These are phyloP conservation scores for Eucalyptus erythrocorys DNA, from an alignment of 345 rosid genomes.

Conservation along the genomic window DNA sequence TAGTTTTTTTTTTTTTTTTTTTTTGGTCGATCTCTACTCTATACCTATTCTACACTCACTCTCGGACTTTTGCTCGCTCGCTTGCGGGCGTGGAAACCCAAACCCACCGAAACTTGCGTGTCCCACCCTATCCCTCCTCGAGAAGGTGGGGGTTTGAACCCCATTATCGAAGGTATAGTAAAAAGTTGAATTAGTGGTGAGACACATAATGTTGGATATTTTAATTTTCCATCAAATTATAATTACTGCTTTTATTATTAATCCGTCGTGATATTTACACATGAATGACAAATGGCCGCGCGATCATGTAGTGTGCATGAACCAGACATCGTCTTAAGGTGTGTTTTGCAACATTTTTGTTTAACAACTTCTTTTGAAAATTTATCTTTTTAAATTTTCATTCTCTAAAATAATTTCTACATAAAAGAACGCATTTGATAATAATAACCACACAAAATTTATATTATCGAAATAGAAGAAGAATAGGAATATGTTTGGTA, in stretches of 20 bases:
- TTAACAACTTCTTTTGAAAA: rapidly evolving
- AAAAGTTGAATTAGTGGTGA: not conserved
- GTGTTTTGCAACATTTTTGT: rapidly evolving
- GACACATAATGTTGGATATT: not conserved
- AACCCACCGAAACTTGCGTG: too few species aligned
- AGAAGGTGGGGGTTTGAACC: too few species aligned
- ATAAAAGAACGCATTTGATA: rapidly evolving
- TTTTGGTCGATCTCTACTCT: too few species aligned
- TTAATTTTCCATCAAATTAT: not conserved
- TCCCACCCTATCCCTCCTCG: too few species aligned
- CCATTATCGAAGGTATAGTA: not conserved
- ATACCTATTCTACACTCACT: too few species aligned
- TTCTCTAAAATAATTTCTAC: rapidly evolving
- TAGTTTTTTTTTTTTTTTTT: too few species aligned
- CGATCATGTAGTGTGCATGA: not conserved
- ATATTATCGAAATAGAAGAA: too few species aligned
- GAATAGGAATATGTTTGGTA: rapidly evolving
- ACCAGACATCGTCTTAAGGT: rapidly evolving
- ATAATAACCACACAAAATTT: too few species aligned
- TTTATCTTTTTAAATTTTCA: too few species aligned
- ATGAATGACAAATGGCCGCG: not conserved
- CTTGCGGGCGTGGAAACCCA: too few species aligned
- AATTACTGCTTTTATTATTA: not conserved
- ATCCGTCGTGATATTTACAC: not conserved
- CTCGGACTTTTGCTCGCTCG: too few species aligned